phyloP scores from a whole-genome alignment of 257 asterid species.

The Nicotiana obtusifolia region DNA sequence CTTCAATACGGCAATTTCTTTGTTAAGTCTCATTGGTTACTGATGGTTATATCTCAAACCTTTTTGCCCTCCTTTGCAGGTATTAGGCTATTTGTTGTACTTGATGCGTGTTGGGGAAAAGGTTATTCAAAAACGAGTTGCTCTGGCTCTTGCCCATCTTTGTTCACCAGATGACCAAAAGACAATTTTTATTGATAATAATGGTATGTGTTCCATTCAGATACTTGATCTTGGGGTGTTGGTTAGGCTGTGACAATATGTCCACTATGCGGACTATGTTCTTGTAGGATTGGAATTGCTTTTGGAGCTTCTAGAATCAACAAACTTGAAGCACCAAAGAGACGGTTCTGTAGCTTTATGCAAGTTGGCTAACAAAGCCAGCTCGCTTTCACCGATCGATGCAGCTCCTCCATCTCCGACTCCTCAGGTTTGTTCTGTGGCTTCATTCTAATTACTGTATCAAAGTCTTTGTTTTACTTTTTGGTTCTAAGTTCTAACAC shows the following conservation, averaged over 20 bases:
- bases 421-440: slow-evolving; percentile 56
- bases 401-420: slow-evolving; percentile 97
- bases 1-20: not conserved
- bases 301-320: slow-evolving; percentile 78
- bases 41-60: not conserved
- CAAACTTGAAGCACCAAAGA: slow-evolving; percentile 57
- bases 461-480: not conserved
- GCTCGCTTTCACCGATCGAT: slow-evolving; percentile 76
- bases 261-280: not conserved
- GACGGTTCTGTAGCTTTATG: slow-evolving; percentile 81
- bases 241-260: not conserved
- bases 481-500: not conserved
- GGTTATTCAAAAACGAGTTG: slow-evolving; percentile 68
- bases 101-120: slow-evolving; percentile 82
- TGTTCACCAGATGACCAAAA: slow-evolving; percentile 86
- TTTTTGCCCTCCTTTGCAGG: slow-evolving; percentile 40
- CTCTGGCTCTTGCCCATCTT: slow-evolving; percentile 92
- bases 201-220: slow-evolving; percentile 40
- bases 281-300: slow-evolving; percentile 66
- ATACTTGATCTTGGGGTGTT: not conserved
- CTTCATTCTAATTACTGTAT: not conserved
- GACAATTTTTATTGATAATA: slow-evolving; percentile 66
- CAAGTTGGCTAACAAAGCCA: slow-evolving; percentile 73
- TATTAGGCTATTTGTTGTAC: slow-evolving; percentile 74
- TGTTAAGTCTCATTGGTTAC: not conserved